Evolutionary conservation across 2,329 filamentous ascomycete genomes (phyloP), one percentile per base, ranked within the genome.

Genomic region (Dactylellina leptospora): DNA sequence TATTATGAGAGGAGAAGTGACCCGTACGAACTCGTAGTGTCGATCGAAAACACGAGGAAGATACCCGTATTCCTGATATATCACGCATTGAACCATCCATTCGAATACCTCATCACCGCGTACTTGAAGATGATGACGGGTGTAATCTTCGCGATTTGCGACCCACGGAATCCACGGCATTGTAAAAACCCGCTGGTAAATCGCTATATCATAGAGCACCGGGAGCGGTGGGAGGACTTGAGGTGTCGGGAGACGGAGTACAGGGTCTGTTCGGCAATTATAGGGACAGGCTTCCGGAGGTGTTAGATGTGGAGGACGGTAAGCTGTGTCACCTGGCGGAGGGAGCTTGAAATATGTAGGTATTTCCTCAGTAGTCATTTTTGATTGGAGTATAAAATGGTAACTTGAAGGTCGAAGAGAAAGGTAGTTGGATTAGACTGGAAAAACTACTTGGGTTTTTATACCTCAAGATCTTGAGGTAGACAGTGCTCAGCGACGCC

Each of bases 291-390:
- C 4, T 11, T 11, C 10, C 3, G 60, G 42, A 2, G 27, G 33
- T 10, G 28, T 23, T 22, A 50, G 53, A 36, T 66, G 61, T 4
- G 51, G 30, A 4, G 61, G 61, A 8, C 25, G 61, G 13, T 66
- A 56, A 22, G 2, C 42, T 9, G 51, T 16, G 18, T 66, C 51
- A 4, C 61, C 61, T 16, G 33, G n/a, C n/a, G 61, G 61, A 16
- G 48, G 56, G n/a, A 61, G 3, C 1, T 40, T 77, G 80, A 1
- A 40, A 16, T 4, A 40, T 16, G 36, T 40, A 40, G 10, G 18
- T 40, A 40, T 40, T 40, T 40, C 36, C 13, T 40, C 18, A 1
- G 8, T 40, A 40, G 36, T n/a, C 36, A 40, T 40, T 36, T 10
- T 36, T 1, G 36, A n/a, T n/a, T n/a, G n/a, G n/a, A n/a, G n/a